Base-by-base conservation (phyloP, 169 alveolate genomes). In the Cryptosporidium felis region DNA sequence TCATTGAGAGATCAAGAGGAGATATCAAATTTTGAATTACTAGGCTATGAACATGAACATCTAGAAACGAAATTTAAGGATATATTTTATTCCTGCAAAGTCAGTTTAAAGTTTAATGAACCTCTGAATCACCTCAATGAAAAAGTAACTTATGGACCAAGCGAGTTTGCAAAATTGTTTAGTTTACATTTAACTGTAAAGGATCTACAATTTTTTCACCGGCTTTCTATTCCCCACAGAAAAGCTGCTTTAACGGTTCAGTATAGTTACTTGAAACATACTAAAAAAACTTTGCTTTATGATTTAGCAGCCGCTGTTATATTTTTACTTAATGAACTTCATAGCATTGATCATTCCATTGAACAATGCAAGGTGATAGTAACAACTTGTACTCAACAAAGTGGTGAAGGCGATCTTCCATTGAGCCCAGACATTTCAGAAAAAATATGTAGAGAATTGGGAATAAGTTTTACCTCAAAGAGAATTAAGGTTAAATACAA, bases 171-270 rank as follows among this genome's bases (percentile, higher is more conserved):
- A 21, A 53, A 74, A 53, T 14, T 74, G 44, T 74, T 74, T 53
- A 51, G 56, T 38, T 44, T 74, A 14, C 60, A 53, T 74, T 53
- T 49, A n/a, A 56, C 51, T 26, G 60, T 14, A 2, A 30, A 74
- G 9, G 56, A 74, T 53, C 36, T 34, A 3, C 49, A 41, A 28
- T 49, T 53, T 58, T 74, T 49, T 74, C 21, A 51, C 38, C 30
- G 85, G 23, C 85, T 74, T 36, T 38, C 85, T 38, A 36, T 74
- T 21, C 85, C 85, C 0, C 85, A 74, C 28, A 74, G 67, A 53
- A 74, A 56, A 10, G 66, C 85, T 18, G 85, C 53, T 18, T 42
- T 74, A 6, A 74, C 34, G 23, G 85, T 74, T 74, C 85, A 74
- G 34, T 21, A 49, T 23, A 74, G 85, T 10, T 74, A 74, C 56